Base-by-base conservation (phyloP, 2,329 filamentous ascomycete species). In the Curvularia hawaiiensis region DNA sequence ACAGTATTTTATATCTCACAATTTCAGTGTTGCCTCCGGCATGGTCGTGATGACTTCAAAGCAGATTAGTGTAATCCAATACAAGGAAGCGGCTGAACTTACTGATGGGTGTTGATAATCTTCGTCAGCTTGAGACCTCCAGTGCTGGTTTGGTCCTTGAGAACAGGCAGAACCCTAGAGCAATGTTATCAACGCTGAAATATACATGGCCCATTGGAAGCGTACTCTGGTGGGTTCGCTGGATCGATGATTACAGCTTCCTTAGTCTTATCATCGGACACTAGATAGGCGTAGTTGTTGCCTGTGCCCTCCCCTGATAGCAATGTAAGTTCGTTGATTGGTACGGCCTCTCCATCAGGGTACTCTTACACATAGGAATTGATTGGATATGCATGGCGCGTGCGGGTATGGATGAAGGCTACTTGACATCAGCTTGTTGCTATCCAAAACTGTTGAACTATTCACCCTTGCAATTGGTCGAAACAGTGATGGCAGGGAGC, bases 51-150 rank as follows among this genome's bases (percentile, higher is more conserved):
- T 99, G 95, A 74, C 93, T 97, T 39, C 24, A 20, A 30, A n/a
- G 33, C 9, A 18, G 50, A 43, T 70, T 16, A 68, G 56, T 40
- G n/a, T 14, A 11, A 11, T 16, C 20, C 2, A 4, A 33, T 18
- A 9, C 10, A 7, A 20, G 22, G 16, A 4, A 26, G 16, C 9
- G 10, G 24, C 1, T 1, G 35, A 24, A 77, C 90, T 78, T 81
- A 97, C 93, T 98, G 94, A 72, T 99, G 95, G 1, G 95, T 99
- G 74, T 99, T 99, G 70, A 98, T 88, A 72, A 99, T 96, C 49
- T 88, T 90, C 24, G 85, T 92, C 61, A 99, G 79, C 67, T 96
- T 93, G 72, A 97, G 91, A 66, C 86, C 85, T 16, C 89, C 88
- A 22, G 87, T 78, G 8, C 87, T 79, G 6, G 91, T 88, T 58